Percentiles rank a stretch among this genome's conserved stretches.
Conservation (phyloP, 352 stramenopile genomes). For the Pythium apleroticum region DNA sequence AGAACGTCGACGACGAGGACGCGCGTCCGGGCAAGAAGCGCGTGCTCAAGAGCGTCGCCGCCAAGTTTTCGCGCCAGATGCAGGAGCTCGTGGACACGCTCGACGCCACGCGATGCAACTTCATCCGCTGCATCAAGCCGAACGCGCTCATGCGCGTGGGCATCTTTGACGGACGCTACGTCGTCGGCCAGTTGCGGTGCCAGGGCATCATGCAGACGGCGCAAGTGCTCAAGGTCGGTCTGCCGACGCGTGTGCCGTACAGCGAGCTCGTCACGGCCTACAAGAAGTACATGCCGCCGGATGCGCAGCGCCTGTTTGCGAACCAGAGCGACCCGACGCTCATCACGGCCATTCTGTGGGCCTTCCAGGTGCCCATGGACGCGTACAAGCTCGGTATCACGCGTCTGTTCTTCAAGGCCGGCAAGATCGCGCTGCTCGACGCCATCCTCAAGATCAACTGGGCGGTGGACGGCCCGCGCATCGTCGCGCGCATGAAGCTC, state of each 20-base stretch:
- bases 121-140: conserved; percentile 90
- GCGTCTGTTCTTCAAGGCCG: conserved; percentile 70
- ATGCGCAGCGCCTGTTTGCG: conserved; percentile 68
- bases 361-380: conserved; percentile 77
- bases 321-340: conserved; percentile 73
- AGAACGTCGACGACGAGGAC: conserved; percentile 49
- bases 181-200: conserved; percentile 83
- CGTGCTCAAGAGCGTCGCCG: conserved; percentile 61
- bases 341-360: conserved; percentile 82
- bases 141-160: conserved; percentile 76
- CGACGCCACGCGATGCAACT: conserved; percentile 84
- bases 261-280: conserved; percentile 64
- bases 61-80: conserved; percentile 81
- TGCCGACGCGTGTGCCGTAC: conserved; percentile 83
- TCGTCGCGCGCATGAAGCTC: conserved; percentile 65
- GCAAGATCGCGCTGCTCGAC: conserved; percentile 76
- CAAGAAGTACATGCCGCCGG: conserved; percentile 67
- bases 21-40: conserved; percentile 75
- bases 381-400: conserved; percentile 84
- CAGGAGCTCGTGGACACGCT: conserved; percentile 78
- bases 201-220: conserved; percentile 86
- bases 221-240: conserved; percentile 85
- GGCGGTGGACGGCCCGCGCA: conserved; percentile 52
- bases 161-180: conserved; percentile 76
- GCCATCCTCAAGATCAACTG: conserved; percentile 79